A percentile compares a stretch with the other conserved stretches of the same genome.
These are phyloP conservation scores for Leishmania turanica DNA, from an alignment of 208 protist genomes.

Conservation along the genomic window DNA sequence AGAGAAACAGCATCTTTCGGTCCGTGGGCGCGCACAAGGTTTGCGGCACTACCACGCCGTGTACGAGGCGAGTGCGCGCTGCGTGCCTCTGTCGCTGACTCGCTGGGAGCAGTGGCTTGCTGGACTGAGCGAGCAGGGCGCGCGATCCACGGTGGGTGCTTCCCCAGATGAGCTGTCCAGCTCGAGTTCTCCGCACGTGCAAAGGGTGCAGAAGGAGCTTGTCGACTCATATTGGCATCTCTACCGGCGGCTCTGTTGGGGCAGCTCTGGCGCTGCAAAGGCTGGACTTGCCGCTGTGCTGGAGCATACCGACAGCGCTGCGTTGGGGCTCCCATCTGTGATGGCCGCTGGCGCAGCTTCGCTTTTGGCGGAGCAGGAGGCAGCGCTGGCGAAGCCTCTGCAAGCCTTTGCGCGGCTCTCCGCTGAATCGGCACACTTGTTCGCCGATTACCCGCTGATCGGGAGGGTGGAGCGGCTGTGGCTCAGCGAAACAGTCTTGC, in stretches of 20 bases:
- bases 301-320: conserved; percentile 5
- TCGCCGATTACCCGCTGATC: conserved; percentile 39
- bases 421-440: conserved; percentile 55
- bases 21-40: conserved; percentile 1
- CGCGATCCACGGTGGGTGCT: neutral
- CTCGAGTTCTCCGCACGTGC: neutral
- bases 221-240: conserved; percentile 16
- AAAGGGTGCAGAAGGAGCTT: conserved; percentile 11
- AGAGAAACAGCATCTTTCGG: neutral
- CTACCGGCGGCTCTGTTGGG: conserved; percentile 22
- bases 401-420: conserved; percentile 50
- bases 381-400: conserved; percentile 9
- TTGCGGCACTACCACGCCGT: conserved; percentile 50
- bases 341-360: neutral
- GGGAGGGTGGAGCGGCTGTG: conserved; percentile 55
- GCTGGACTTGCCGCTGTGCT: conserved; percentile 15
- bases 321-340: neutral
- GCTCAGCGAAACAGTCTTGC: conserved; percentile 44
- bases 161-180: neutral
- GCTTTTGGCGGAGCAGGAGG: conserved; percentile 9
- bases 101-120: conserved; percentile 45
- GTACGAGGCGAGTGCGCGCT: conserved; percentile 28
- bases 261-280: conserved; percentile 4
- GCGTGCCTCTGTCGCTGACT: conserved; percentile 30
- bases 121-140: conserved; percentile 3